Base-by-base conservation (phyloP, 139 green algal species). In the Eudorina sp. region DNA sequence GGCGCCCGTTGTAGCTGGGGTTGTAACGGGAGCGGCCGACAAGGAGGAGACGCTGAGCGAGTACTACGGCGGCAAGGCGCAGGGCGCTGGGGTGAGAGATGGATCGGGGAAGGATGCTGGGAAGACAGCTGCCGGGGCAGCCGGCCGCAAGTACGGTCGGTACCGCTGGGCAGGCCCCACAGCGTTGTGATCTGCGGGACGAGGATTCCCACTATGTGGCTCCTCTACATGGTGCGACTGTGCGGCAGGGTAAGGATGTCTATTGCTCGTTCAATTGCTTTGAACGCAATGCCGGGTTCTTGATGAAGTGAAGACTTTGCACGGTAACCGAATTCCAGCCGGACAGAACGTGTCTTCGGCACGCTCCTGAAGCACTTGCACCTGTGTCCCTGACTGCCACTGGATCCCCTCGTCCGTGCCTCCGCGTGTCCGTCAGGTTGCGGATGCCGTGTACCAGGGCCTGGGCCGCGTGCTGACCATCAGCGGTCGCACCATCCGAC, bases 401-500 rank as follows among this genome's bases (percentile, higher is more conserved):
- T 38, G 34, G 64, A 5, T 73, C 34, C 25, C 64, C 5, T 43
- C 9, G 64, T 23, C 4, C 14, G 1, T 62, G 40, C 27, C 55
- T 18, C 11, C 38, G 9, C 9, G 8, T 13, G 36, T 19, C 7
- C 27, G 21, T 29, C 70, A 91, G 84, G 40, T 62, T 3, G 76
- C 72, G 25, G 90, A 93, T 76, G 58, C 48, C 0, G 68, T 93
- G 53, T 93, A 91, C 68, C 29, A 64, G 43, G 69, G 31, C 19
- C 74, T 93, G 36, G 90, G 90, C 23, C 48, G 43, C 4, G 86
- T 93, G 75, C 85, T 93, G 4, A 93, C 90, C 66, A 91, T 91
- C 82, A 90, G 82, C 34, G 90, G 90, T 19, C 90, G 90, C 75
- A 93, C 90, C 66, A 93, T 93, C 76, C 46, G 79, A 25, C 13